A percentile compares a stretch with the other conserved stretches of the same genome.
Evolutionary conservation across 306 rosid genomes (phyloP).

Genomic region (Cyamopsis tetragonoloba): DNA sequence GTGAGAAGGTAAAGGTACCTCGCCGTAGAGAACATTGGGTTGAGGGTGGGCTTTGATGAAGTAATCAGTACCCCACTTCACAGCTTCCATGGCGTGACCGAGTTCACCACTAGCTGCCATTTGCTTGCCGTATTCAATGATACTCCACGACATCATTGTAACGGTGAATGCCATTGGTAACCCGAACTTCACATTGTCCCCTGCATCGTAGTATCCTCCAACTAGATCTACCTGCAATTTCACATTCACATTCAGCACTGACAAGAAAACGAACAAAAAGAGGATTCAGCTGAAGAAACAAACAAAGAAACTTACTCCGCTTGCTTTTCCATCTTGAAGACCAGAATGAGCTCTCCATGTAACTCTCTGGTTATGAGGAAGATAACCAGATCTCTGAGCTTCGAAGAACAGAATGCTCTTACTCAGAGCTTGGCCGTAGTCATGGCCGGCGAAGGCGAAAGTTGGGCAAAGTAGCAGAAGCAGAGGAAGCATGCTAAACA

Average conservation of each 20-base stretch:
- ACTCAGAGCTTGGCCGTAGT: slow-evolving; percentile 76
- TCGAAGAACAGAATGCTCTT: slow-evolving; percentile 93
- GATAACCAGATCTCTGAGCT: slow-evolving; percentile 93
- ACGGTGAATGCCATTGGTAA: slow-evolving; percentile 95
- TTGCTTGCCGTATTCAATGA: slow-evolving; percentile 80
- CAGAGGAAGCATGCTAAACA: slow-evolving; percentile 38
- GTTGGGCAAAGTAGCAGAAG: slow-evolving; percentile 39
- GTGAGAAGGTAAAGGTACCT: slow-evolving; percentile 38
- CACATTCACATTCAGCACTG: not conserved
- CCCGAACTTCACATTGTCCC: slow-evolving; percentile 97
- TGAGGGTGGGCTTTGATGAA: slow-evolving; percentile 91
- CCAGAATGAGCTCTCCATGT: slow-evolving; percentile 91
- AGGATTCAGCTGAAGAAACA: not conserved
- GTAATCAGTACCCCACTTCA: slow-evolving; percentile 94
- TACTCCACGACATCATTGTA: slow-evolving; percentile 98
- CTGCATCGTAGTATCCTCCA: slow-evolving; percentile 97
- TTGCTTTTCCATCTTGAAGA: slow-evolving; percentile 78
- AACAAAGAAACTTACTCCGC: slow-evolving; percentile 51
- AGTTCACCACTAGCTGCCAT: slow-evolving; percentile 80
- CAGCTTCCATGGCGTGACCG: slow-evolving; percentile 82
- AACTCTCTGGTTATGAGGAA: slow-evolving; percentile 81
- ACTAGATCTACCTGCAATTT: slow-evolving; percentile 79
- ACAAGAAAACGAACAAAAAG: not conserved
- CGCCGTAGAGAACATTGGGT: slow-evolving; percentile 87
- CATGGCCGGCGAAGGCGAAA: slow-evolving; percentile 58